Evolutionary conservation across 2,329 filamentous ascomycete species (phyloP).

Genomic region (Pyrenochaeta sp.): DNA sequence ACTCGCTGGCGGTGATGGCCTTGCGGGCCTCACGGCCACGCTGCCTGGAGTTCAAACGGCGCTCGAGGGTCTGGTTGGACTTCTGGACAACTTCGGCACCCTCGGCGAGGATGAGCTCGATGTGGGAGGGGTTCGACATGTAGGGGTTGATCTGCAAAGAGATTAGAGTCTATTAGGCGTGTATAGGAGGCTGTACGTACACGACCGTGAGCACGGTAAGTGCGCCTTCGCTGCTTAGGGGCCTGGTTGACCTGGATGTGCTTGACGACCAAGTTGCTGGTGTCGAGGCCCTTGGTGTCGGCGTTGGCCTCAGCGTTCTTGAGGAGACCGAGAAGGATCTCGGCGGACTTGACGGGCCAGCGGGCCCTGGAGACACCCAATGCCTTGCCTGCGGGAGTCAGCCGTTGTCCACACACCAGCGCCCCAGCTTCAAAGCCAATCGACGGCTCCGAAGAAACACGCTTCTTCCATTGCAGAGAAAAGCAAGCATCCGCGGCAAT

Average conservation of each 20-base stretch:
- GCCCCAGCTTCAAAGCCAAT: not conserved
- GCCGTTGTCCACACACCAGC: slow-evolving; percentile 8
- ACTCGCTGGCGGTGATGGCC: slow-evolving; percentile 65
- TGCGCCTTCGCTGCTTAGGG: slow-evolving; percentile 98
- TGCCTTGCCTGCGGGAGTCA: slow-evolving; percentile 80
- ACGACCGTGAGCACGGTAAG: slow-evolving; percentile 99
- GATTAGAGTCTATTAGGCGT: slow-evolving; percentile 17
- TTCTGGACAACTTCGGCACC: slow-evolving; percentile 96
- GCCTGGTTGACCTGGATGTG: slow-evolving; percentile 99
- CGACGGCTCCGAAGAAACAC: not conserved
- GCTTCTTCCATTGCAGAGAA: slow-evolving; percentile 5
- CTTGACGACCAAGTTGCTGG: slow-evolving; percentile 96
- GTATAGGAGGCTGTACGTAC: slow-evolving; percentile 68
- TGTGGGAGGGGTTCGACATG: slow-evolving; percentile 99
- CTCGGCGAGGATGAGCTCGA: slow-evolving; percentile 99
- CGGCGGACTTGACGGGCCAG: slow-evolving; percentile 99
- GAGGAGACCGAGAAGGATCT: slow-evolving; percentile 96
- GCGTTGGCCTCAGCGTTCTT: slow-evolving; percentile 57
- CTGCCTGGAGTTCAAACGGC: slow-evolving; percentile 89
- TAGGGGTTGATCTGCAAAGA: slow-evolving; percentile 92
- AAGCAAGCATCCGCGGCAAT: not conserved
- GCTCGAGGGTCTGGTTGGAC: slow-evolving; percentile 72
- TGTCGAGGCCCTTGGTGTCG: slow-evolving; percentile 68
- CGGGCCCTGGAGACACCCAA: slow-evolving; percentile 97
- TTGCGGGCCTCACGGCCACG: slow-evolving; percentile 73